These are phyloP conservation scores for Polyporus tsugae DNA, from an alignment of 1,284 basidiomycete genomes.

Conservation along the genomic window DNA sequence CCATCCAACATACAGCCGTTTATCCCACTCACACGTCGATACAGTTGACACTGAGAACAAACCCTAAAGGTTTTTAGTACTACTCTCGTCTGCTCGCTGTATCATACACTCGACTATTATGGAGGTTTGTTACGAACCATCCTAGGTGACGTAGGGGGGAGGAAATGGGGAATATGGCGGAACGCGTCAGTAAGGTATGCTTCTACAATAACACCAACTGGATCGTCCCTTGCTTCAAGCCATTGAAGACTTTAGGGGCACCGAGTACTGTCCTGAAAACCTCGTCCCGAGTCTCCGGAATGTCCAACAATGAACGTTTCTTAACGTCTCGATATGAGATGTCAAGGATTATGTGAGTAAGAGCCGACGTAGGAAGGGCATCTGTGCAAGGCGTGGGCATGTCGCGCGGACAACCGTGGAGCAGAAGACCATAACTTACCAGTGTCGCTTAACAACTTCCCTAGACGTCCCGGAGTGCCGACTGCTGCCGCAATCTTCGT, in stretches of 20 bases:
- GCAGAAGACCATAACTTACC: slow-evolving; percentile 57
- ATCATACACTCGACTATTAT: slow-evolving; percentile 35
- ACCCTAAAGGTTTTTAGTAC: slow-evolving; percentile 88
- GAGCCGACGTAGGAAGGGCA: slow-evolving; percentile 70
- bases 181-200: slow-evolving; percentile 25
- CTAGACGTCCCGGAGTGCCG: slow-evolving; percentile 84
- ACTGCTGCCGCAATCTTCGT: slow-evolving; percentile 82
- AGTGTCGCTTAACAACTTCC: slow-evolving; percentile 80
- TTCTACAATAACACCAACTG: slow-evolving; percentile 77
- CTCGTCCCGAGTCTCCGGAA: slow-evolving; percentile 83
- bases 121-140: slow-evolving; percentile 32
- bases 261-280: slow-evolving; percentile 80
- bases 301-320: slow-evolving; percentile 77
- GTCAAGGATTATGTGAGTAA: slow-evolving; percentile 85
- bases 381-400: slow-evolving; percentile 51
- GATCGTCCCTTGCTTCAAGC: slow-evolving; percentile 74
- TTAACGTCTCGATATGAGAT: slow-evolving; percentile 75
- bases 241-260: slow-evolving; percentile 64
- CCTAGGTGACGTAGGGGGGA: slow-evolving; percentile 26
- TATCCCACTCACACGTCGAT: slow-evolving; percentile 23
- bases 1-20: slow-evolving; percentile 11
- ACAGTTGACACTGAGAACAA: slow-evolving; percentile 84
- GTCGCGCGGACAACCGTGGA: slow-evolving; percentile 57
- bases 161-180: slow-evolving; percentile 16
- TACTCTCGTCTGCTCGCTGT: slow-evolving; percentile 33